Evolutionary conservation across 2,329 filamentous ascomycete genomes (phyloP).

Genomic region (Colletotrichum coccodes): DNA sequence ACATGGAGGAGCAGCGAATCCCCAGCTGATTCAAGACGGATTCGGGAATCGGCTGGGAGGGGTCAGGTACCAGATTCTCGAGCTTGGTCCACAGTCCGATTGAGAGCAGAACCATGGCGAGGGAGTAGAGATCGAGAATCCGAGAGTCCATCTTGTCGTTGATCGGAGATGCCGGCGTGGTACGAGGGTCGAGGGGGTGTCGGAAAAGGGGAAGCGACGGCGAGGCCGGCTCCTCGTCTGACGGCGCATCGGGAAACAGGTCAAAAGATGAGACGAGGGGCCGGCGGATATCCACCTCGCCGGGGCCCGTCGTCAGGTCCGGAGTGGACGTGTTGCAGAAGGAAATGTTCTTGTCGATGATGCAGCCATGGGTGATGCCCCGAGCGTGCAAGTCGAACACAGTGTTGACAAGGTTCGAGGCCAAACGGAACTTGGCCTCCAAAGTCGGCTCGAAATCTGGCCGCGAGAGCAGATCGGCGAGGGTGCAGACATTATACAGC

Average conservation of each 20-base stretch:
- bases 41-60: constrained; percentile 63
- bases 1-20: constrained; percentile 77
- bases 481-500: constrained; percentile 61
- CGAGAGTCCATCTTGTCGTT: constrained; percentile 63
- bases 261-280: constrained; percentile 81
- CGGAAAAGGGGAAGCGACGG: constrained; percentile 61
- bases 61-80: constrained; percentile 59
- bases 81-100: constrained; percentile 81
- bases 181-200: constrained; percentile 72
- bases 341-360: constrained; percentile 74
- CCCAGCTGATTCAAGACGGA: constrained; percentile 71
- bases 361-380: constrained; percentile 76
- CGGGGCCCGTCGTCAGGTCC: constrained; percentile 50
- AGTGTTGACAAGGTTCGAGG: constrained; percentile 77
- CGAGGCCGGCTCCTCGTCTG: constrained; percentile 41
- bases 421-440: constrained; percentile 81
- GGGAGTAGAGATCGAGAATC: constrained; percentile 75
- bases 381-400: constrained; percentile 79
- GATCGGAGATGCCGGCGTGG: constrained; percentile 58
- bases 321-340: constrained; percentile 64
- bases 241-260: constrained; percentile 67
- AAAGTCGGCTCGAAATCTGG: constrained; percentile 71
- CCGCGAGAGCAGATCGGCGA: constrained; percentile 62
- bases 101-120: constrained; percentile 78
- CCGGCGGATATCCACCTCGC: constrained; percentile 70